A percentile compares a stretch with the other conserved stretches of the same genome.
These are phyloP conservation scores for Pythium utonaiense DNA, from an alignment of 352 stramenopile genomes.

Conservation along the genomic window DNA sequence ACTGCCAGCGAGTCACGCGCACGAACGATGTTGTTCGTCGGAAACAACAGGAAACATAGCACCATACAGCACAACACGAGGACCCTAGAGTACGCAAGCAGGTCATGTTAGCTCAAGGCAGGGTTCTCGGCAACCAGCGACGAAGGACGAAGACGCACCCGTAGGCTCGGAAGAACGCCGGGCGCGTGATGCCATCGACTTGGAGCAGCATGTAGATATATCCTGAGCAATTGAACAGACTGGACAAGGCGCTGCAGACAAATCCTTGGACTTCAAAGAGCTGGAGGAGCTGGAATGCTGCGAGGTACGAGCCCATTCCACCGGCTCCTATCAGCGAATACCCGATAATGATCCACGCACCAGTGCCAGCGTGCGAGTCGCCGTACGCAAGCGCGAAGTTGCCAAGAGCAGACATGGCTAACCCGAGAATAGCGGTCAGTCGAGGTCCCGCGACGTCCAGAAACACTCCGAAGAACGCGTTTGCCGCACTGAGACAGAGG, in stretches of 20 bases:
- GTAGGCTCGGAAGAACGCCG: conserved; percentile 51
- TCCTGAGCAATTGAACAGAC: conserved; percentile 73
- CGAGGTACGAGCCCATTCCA: conserved; percentile 60
- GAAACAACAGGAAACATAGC: conserved; percentile 63
- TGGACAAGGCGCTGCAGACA: conserved; percentile 68
- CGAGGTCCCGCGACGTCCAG: conserved; percentile 66
- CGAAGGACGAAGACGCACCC: no score
- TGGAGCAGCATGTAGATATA: conserved; percentile 81
- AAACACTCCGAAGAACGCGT: conserved; percentile 74
- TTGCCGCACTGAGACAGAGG: conserved; percentile 73
- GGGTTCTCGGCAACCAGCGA: no score
- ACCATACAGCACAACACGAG: conserved; percentile 42
- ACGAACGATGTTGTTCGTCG: conserved; percentile 62
- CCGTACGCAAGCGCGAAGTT: conserved; percentile 60
- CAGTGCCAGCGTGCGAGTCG: conserved; percentile 43
- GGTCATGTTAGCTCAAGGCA: no score
- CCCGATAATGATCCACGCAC: conserved; percentile 50
- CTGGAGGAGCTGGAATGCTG: conserved; percentile 74
- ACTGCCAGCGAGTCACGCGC: conserved; percentile 42
- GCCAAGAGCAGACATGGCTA: conserved; percentile 14
- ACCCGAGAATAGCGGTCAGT: neutral
- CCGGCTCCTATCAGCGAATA: conserved; percentile 60
- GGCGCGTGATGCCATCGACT: conserved; percentile 36
- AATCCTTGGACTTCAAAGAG: conserved; percentile 62
- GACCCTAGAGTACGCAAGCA: conserved; percentile 5